These are phyloP conservation scores for Pezicula radicicola DNA, from an alignment of 2,329 filamentous ascomycete genomes.

Conservation along the genomic window DNA sequence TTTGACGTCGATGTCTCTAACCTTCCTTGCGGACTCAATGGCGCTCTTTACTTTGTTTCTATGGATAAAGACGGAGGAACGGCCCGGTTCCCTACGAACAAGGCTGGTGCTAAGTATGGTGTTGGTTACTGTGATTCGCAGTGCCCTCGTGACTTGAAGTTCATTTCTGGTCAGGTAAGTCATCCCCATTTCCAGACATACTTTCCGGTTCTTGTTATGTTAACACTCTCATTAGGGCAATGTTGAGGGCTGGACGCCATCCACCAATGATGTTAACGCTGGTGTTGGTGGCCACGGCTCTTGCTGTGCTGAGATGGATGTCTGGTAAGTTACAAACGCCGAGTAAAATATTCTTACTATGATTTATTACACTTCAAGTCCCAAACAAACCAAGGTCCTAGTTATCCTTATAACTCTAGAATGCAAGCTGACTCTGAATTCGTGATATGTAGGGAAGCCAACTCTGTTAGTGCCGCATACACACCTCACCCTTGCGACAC, in stretches of 20 bases:
- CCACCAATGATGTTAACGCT: constrained; percentile 43
- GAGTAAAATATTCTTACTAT: too few species aligned
- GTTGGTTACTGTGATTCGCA: constrained; percentile 64
- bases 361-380: too few species aligned
- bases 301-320: constrained; percentile 65
- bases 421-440: too few species aligned
- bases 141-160: constrained; percentile 49
- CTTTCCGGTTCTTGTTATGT: constrained; percentile 2
- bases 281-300: constrained; percentile 50
- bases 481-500: constrained; percentile 53
- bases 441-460: constrained; percentile 32
- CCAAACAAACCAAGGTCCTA: too few species aligned
- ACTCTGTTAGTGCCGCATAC: constrained; percentile 50
- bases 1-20: constrained; percentile 71
- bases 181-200: constrained; percentile 30
- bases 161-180: constrained; percentile 47
- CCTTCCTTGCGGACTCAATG: constrained; percentile 68
- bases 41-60: constrained; percentile 63
- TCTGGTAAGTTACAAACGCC: constrained; percentile 47
- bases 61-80: constrained; percentile 62
- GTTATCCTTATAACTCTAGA: too few species aligned
- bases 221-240: constrained; percentile 40
- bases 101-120: constrained; percentile 57
- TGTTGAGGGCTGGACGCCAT: constrained; percentile 45
- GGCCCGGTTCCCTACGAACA: constrained; percentile 45